Base-by-base conservation (phyloP, 2,329 filamentous ascomycete genomes). In the Nectriaceae sp. region DNA sequence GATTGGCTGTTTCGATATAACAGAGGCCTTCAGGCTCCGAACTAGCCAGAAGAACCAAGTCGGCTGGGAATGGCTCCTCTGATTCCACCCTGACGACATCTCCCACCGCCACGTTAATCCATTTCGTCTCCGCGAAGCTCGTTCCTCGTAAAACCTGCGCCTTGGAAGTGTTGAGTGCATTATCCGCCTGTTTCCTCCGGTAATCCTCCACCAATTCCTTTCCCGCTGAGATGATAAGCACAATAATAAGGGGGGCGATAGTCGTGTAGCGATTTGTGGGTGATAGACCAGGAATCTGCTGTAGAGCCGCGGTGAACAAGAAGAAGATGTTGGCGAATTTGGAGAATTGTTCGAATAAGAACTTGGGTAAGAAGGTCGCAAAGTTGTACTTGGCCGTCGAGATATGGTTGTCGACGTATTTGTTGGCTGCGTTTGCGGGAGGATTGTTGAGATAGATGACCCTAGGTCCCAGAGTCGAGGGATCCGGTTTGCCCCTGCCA, bases 261-360 rank as follows among this genome's bases (percentile, higher is more conserved):
- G 95, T 99, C 5, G 94, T 99, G 67, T 92, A 99, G 70, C 80
- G 83, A 73, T 97, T 97, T 10, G 94, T 99, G 6, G 95, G 94
- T 26, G 92, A 96, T 53, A 99, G 87, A 57, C 88, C 87, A 19
- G 94, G 94, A 53, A 99, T 96, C 70, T 99, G 94, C 75, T 99
- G 94, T 39, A 99, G 75, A 35, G 84, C 86, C 15, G 94, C 92
- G 31, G 94, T 99, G 71, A 99, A 97, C 68, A 99, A 82, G 88
- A 99, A 99, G 78, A 99, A 99, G 65, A 99, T 73, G 73, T 99
- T 99, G 76, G 94, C 94, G 71, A 97, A 96, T 77, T 97, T 99
- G 53, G 92, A 97, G 74, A 99, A 99, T 69, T 99, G 94, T 70
- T 99, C 94, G 69, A 93, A 91, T 47, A 99, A 78, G 72, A 99